A percentile compares a stretch with the other conserved stretches of the same genome.
phyloP scores from a whole-genome alignment of 306 rosid genomes.

The Castanea crenata region DNA sequence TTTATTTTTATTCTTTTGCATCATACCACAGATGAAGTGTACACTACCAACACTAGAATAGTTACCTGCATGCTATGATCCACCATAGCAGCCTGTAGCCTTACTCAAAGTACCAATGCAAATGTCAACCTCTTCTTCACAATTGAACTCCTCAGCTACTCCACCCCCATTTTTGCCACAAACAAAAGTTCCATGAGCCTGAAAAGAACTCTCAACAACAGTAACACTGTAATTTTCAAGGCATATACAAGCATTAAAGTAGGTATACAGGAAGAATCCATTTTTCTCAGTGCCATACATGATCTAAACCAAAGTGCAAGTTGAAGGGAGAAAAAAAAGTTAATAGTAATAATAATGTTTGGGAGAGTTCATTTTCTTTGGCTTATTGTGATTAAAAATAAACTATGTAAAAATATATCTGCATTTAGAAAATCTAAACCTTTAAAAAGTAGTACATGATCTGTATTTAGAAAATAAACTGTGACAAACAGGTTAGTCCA shows the following conservation, averaged over 20 bases:
- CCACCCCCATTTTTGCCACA: slow-evolving; percentile 93
- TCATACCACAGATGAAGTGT: neutral
- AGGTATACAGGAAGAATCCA: neutral
- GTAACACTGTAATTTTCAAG: slow-evolving; percentile 7
- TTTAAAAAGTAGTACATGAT: no score
- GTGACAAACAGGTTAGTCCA: no score
- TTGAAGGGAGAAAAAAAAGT: neutral
- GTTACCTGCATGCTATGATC: slow-evolving; percentile 95
- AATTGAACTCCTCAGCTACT: slow-evolving; percentile 81
- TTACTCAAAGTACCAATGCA: slow-evolving; percentile 89
- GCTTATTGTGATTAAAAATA: no score
- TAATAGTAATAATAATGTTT: neutral
- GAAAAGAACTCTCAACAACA: neutral
- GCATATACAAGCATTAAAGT: neutral
- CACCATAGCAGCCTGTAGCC: slow-evolving; percentile 96
- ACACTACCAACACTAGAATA: neutral
- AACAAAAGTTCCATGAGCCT: slow-evolving; percentile 96
- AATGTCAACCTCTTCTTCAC: slow-evolving; percentile 82
- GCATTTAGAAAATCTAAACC: no score
- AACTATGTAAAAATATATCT: no score
- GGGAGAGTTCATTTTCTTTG: neutral
- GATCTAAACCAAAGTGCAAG: neutral
- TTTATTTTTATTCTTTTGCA: neutral
- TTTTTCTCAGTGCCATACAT: neutral
- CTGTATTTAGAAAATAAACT: no score